Conservation (phyloP, 2,329 filamentous ascomycete genomes). For the Fusarium keratoplasticum region DNA sequence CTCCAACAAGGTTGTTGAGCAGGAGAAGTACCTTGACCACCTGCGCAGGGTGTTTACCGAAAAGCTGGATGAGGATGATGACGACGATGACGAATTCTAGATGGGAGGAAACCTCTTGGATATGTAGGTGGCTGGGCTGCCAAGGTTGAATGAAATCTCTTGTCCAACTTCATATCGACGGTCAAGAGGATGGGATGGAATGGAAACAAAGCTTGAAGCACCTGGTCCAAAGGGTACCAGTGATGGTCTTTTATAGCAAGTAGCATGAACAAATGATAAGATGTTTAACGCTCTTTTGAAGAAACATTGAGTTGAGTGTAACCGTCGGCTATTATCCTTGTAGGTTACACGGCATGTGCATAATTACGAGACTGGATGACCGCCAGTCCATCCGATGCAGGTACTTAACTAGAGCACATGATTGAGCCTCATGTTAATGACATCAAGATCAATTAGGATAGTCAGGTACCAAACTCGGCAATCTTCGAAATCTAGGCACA, state of each 20-base stretch:
- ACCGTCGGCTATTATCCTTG: neutral
- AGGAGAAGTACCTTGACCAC: conserved; percentile 10
- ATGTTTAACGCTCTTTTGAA: neutral
- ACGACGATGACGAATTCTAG: neutral
- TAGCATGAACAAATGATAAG: conserved; percentile 1
- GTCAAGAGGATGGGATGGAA: neutral
- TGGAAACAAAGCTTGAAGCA: neutral
- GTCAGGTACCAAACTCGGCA: neutral
- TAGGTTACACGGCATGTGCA: neutral
- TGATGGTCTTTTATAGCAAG: neutral
- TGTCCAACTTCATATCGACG: neutral
- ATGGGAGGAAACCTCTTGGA: neutral
- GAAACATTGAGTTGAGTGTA: neutral
- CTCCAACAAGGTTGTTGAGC: conserved; percentile 9
- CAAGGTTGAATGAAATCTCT: neutral
- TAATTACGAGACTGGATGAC: neutral
- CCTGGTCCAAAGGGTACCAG: neutral
- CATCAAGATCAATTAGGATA: neutral
- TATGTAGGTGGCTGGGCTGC: neutral
- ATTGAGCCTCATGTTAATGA: neutral
- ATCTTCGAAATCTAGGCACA: neutral
- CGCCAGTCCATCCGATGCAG: neutral
- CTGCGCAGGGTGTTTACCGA: conserved; percentile 7
- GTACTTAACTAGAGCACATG: neutral
- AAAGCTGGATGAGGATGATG: neutral